Conservation (phyloP, 768 basidiomycete genomes). For the Suillus americanus region DNA sequence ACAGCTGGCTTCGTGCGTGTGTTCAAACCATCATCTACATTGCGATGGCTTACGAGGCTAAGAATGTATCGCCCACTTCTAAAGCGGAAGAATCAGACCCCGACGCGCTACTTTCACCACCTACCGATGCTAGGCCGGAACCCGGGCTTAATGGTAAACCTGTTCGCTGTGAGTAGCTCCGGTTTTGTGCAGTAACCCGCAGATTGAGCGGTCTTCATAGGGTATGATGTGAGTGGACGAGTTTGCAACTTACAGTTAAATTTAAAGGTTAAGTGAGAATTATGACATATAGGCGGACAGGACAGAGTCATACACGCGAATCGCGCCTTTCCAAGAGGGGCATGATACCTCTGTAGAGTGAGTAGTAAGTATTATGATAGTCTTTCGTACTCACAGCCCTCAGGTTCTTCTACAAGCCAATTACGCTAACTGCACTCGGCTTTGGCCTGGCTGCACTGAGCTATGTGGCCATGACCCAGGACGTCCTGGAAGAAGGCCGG, state of each 20-base stretch:
- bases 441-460: conserved; percentile 66
- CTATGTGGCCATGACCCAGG: conserved; percentile 81
- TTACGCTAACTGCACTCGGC: conserved; percentile 74
- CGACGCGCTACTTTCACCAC: conserved; percentile 38
- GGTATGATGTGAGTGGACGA: conserved; percentile 75
- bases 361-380: conserved; percentile 20
- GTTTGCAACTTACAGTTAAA: conserved; percentile 7
- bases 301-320: conserved; percentile 80
- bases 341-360: conserved; percentile 84
- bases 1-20: background rate
- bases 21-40: background rate
- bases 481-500: conserved; percentile 79
- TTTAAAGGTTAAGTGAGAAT: conserved; percentile 16
- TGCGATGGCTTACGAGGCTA: conserved; percentile 3
- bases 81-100: conserved; percentile 65
- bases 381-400: conserved; percentile 7
- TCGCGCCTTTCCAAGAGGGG: conserved; percentile 80
- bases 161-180: conserved; percentile 68
- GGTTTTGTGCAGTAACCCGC: background rate
- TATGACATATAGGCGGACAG: conserved; percentile 63
- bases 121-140: conserved; percentile 58
- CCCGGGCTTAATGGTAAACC: conserved; percentile 75
- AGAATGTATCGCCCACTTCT: conserved; percentile 32
- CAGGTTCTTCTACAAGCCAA: conserved; percentile 86
- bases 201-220: conserved; percentile 34